These are phyloP conservation scores for Ceratobasidium sp. DNA, from an alignment of 1,284 basidiomycete species.

Conservation along the genomic window DNA sequence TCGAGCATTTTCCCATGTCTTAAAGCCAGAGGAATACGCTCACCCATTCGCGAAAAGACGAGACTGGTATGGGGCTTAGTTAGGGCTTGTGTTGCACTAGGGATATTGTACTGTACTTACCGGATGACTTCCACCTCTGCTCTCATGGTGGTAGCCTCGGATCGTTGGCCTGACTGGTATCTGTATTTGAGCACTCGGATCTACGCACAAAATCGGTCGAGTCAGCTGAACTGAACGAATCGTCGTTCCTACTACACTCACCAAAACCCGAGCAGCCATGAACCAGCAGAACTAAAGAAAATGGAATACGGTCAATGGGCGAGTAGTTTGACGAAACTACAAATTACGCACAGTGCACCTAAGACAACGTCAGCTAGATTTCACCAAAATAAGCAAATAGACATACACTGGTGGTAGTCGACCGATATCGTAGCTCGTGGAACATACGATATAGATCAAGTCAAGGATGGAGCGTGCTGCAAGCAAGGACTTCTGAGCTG, in stretches of 20 bases:
- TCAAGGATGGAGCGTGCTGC: constrained; percentile 76
- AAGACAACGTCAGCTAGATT: neutral
- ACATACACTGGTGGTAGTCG: constrained; percentile 65
- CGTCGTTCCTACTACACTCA: constrained; percentile 70
- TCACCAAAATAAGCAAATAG: constrained; percentile 66
- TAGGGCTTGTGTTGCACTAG: constrained; percentile 22
- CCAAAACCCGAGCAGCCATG: constrained; percentile 72
- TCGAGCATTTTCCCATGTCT: constrained; percentile 46
- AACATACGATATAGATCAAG: constrained; percentile 73
- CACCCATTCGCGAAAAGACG: constrained; percentile 72
- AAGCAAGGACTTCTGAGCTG: constrained; percentile 73
- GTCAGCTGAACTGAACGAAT: constrained; percentile 64
- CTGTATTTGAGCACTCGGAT: constrained; percentile 45
- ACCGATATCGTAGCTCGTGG: constrained; percentile 77
- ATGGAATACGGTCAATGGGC: neutral
- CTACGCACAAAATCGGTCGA: constrained; percentile 1
- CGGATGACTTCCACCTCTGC: constrained; percentile 74
- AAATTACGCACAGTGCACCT: constrained; percentile 14
- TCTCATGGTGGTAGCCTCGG: constrained; percentile 65
- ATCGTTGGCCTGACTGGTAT: constrained; percentile 56
- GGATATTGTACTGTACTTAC: constrained; percentile 60
- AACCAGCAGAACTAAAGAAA: constrained; percentile 74
- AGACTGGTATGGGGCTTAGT: constrained; percentile 58
- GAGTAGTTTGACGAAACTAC: too few relatives aligned
- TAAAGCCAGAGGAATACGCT: constrained; percentile 71